Base-by-base conservation (phyloP, 169 alveolate genomes). In the Cryptosporidium felis region DNA sequence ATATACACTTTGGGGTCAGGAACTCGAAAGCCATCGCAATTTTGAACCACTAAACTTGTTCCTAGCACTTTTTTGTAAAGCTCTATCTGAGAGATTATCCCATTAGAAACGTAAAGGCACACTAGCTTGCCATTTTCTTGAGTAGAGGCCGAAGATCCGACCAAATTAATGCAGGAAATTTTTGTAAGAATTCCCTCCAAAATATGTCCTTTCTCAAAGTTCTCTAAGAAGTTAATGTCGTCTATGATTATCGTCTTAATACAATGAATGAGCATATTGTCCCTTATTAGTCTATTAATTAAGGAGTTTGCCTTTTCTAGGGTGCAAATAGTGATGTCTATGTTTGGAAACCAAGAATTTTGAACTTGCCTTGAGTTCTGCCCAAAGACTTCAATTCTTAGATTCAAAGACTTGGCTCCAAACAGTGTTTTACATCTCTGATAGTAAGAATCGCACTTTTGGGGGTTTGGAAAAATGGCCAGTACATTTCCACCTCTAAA, bases 271-370 rank as follows among this genome's bases (percentile, higher is more conserved):
- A 51, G 61, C 85, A 74, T 74, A 21, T 56, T 79, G 46, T 49
- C 58, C 18, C 60, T 67, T 30, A 88, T 53, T 2, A 80, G 65
- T 79, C 91, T 90, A 85, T 91, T 91, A 53, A 94, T 30, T 30
- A 92, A 47, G 41, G 65, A 32, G 79, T 89, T 91, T 2, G 95
- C 94, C 60, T 91, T 93, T 88, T 94, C 96, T 23, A 91, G 42
- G 14, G 96, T 92, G 80, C 95, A 94, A 16, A 92, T 81, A 18
- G 93, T 88, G 36, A 92, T 65, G 67, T 91, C 94, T 53, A 74
- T 74, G 41, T 74, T 74, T 74, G 85, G 67, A 30, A 56, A 74
- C 66, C 85, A 74, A 23, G 12, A 34, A 5, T 18, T 56, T 16
- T 32, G 30, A 18, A 67, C 36, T 12, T 40, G 2, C 26, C 58